Evolutionary conservation across 176 grass and related monocot species (phyloP).

Genomic region (Eleusine coracana): DNA sequence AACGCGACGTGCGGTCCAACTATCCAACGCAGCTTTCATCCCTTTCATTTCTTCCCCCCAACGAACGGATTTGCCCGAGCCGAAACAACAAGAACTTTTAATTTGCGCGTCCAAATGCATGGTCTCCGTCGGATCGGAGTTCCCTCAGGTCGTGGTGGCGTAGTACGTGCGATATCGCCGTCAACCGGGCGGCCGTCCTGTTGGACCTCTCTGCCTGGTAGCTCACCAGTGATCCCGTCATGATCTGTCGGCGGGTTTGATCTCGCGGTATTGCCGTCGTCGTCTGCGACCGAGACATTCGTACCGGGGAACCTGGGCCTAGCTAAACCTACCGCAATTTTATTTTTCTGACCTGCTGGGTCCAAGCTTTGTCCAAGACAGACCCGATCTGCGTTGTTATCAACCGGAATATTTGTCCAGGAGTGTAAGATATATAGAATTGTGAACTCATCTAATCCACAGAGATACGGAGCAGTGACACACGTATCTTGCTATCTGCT

Average conservation of each 20-base stretch:
- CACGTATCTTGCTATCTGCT: not conserved
- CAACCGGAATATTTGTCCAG: not conserved
- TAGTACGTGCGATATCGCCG: slow-evolving; percentile 1
- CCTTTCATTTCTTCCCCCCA: not conserved
- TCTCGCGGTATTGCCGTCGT: not conserved
- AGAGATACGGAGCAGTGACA: not conserved
- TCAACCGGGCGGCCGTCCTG: not conserved
- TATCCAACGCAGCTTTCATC: slow-evolving; percentile 28
- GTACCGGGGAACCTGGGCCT: not conserved
- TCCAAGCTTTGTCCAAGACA: not conserved
- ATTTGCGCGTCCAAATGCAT: not conserved
- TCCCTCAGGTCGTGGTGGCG: not conserved
- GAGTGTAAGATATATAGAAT: not conserved
- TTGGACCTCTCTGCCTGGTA: not conserved
- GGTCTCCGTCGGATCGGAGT: not conserved
- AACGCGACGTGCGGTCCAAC: slow-evolving; percentile 33
- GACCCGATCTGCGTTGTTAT: not conserved
- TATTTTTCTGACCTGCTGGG: not conserved
- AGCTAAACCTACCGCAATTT: not conserved
- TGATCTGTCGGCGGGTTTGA: not conserved
- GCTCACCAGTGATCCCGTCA: not conserved
- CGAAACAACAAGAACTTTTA: not conserved
- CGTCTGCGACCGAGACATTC: not conserved
- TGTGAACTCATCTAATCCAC: too few species aligned
- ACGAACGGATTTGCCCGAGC: not conserved